These are phyloP conservation scores for Alternaria rosae DNA, from an alignment of 2,329 filamentous ascomycete genomes.

Conservation along the genomic window DNA sequence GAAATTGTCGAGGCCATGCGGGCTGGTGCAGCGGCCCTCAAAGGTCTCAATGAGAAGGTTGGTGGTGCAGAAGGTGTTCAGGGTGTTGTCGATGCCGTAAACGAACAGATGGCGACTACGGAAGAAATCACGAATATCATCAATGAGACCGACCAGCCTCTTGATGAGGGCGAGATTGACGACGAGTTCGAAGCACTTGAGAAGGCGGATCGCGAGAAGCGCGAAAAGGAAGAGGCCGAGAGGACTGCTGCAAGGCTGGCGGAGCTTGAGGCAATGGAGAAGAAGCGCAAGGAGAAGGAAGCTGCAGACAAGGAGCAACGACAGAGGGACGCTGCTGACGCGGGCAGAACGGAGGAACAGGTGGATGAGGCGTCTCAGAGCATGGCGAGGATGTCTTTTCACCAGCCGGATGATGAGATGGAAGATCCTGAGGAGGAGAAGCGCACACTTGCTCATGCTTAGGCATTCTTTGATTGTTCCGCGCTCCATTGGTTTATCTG, in stretches of 20 bases:
- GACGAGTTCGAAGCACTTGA: constrained; percentile 84
- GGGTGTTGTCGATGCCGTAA: constrained; percentile 74
- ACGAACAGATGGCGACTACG: constrained; percentile 74
- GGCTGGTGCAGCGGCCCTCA: constrained; percentile 75
- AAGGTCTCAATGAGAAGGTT: constrained; percentile 75
- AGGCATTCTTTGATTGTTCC: background rate
- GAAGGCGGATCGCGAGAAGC: constrained; percentile 75
- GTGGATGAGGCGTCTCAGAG: constrained; percentile 28
- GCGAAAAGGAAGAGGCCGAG: constrained; percentile 67
- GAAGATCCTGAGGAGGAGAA: constrained; percentile 26
- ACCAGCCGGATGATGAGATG: constrained; percentile 23
- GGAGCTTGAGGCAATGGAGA: constrained; percentile 44
- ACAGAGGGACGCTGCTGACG: constrained; percentile 30
- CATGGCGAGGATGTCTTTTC: constrained; percentile 29
- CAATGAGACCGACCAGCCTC: constrained; percentile 61
- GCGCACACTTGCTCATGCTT: constrained; percentile 25
- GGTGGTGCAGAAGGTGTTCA: constrained; percentile 81
- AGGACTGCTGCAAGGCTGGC: constrained; percentile 55
- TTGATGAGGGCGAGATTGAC: constrained; percentile 86
- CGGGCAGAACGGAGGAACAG: constrained; percentile 14
- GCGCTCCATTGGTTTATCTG: constrained; percentile 4
- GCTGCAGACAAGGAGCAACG: constrained; percentile 59
- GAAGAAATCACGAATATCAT: constrained; percentile 85
- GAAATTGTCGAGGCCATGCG: constrained; percentile 85
- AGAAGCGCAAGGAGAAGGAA: constrained; percentile 46